Percentiles rank a stretch among this genome's conserved stretches.
These are phyloP conservation scores for Bothriochloa decipiens DNA, from an alignment of 176 grass and related monocot species.

Conservation along the genomic window DNA sequence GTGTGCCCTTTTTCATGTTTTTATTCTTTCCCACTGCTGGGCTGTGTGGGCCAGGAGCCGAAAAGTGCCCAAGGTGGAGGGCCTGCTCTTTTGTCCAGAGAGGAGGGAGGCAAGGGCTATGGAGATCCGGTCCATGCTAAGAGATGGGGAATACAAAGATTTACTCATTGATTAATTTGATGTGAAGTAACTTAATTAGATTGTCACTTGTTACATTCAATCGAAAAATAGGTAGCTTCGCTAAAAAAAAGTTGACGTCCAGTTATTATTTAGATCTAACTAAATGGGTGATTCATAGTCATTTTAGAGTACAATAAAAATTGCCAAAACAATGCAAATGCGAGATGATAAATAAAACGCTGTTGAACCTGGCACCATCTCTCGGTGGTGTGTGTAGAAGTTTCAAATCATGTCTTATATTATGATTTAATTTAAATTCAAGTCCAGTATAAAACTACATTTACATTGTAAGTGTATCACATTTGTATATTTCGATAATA, in stretches of 20 bases:
- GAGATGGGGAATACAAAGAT: no score
- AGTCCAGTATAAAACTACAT: not conserved
- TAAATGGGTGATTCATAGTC: not conserved
- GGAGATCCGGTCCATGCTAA: no score
- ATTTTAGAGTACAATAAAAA: not conserved
- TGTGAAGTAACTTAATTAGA: not conserved
- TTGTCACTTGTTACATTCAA: not conserved
- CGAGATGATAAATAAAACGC: not conserved
- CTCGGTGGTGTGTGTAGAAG: not conserved
- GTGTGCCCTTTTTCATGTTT: no score
- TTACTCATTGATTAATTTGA: no score
- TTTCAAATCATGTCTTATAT: slow-evolving; percentile 20
- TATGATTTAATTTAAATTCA: not conserved
- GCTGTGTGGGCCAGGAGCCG: no score
- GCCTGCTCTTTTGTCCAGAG: no score
- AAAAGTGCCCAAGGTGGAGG: no score
- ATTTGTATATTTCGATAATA: slow-evolving; percentile 24
- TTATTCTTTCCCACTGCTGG: no score
- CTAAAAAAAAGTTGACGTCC: no score
- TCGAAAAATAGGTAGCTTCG: no score
- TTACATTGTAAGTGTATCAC: not conserved
- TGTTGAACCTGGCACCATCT: not conserved
- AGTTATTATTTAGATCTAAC: not conserved
- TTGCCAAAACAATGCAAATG: not conserved
- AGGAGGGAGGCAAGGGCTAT: no score